Base-by-base conservation (phyloP, 306 rosid genomes). In the Casuarina glauca region DNA sequence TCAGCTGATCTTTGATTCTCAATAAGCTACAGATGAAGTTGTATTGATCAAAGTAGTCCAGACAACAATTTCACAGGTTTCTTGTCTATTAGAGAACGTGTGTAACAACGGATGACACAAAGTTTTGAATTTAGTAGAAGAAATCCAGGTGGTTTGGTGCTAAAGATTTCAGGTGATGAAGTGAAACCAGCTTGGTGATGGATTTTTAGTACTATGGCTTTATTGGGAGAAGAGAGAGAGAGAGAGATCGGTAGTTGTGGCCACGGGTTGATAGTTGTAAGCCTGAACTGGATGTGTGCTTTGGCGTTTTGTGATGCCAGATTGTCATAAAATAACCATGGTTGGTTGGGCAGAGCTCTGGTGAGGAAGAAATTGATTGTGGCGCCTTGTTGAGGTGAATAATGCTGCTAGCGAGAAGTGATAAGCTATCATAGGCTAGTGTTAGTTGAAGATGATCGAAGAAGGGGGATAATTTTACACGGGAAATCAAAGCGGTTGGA, bases 391-490 rank as follows among this genome's bases (percentile, higher is more conserved):
- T 62, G n/a, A 62, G 20, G 43, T 62, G 12, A 62, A 15, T 62
- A 9, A 35, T 12, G 13, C 5, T n/a, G n/a, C 51, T 42, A 17
- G 13, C 15, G 50, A 67, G 16, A 41, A 67, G 16, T 67, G n/a
- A 46, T 17, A 67, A 42, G 71, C 71, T 67, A 42, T 67, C 42
- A 46, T 17, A 67, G n/a, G 71, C 71, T 67, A 42, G 71, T 42
- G 71, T 67, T 7, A 36, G 35, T 35, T 61, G 17, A 36, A 35
- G 8, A 61, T 61, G n/a, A 12, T 35, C 11, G 68, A 61, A 32
- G 17, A 12, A 36, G 11, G 10, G 32, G n/a, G 8, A 16, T 38
- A n/a, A 38, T 39, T 63, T 38, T 5, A 36, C 26, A 2, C 46
- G 32, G 32, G 32, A 26, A 26, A 26, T 26, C 32, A 26, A 26